A percentile compares a stretch with the other conserved stretches of the same genome.
Evolutionary conservation across 805 yeast genomes (phyloP).

Genomic region (Grigorovia yakushimaensis): DNA sequence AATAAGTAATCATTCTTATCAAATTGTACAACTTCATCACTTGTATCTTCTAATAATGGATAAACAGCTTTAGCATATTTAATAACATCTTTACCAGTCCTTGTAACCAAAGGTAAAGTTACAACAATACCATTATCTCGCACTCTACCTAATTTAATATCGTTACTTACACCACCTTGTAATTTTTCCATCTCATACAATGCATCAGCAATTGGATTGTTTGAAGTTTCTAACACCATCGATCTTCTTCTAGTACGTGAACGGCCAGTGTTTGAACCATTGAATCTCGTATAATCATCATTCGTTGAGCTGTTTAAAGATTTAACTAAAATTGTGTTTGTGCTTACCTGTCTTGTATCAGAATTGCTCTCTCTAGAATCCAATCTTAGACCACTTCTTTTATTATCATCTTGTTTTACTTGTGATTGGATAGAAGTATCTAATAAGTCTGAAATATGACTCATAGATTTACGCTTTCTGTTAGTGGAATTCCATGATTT

Average conservation of each 20-base stretch:
- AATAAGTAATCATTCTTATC: conserved; percentile 24
- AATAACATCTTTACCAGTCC: conserved; percentile 20
- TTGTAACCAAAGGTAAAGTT: conserved; percentile 22
- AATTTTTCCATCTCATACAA: conserved; percentile 24
- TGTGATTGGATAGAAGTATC: neutral
- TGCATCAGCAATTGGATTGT: conserved; percentile 25
- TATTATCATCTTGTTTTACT: neutral
- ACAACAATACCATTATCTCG: conserved; percentile 26
- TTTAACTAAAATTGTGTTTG: conserved; percentile 8
- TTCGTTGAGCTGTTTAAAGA: neutral
- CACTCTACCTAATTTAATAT: conserved; percentile 17
- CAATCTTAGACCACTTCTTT: neutral
- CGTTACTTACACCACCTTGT: conserved; percentile 15
- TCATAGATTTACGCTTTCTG: conserved; percentile 26
- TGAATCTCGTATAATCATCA: neutral
- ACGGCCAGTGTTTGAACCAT: neutral
- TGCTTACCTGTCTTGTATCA: conserved; percentile 13
- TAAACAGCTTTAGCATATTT: conserved; percentile 27
- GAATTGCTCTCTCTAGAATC: neutral
- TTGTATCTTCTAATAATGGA: conserved; percentile 19
- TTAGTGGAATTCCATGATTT: conserved; percentile 29
- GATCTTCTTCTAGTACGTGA: conserved; percentile 17
- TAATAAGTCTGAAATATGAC: conserved; percentile 11
- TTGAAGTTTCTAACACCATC: conserved; percentile 19
- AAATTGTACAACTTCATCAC: conserved; percentile 23